phyloP scores from a whole-genome alignment of 1,139 yeast genomes.

The Pichia kudriavzevii region DNA sequence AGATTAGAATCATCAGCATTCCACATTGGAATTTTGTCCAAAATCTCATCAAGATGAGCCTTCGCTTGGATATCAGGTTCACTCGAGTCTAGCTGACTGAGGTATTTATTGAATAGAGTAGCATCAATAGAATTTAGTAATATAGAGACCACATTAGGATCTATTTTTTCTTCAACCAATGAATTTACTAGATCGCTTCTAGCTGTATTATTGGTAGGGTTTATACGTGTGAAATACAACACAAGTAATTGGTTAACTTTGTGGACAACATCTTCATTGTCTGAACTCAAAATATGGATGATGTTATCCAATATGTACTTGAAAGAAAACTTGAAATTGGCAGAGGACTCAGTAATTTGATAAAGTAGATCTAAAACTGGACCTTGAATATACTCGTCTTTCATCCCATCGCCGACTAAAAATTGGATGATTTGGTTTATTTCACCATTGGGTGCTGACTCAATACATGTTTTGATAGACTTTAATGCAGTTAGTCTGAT shows the following conservation, averaged over 20 bases:
- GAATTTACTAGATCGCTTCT: constrained; percentile 44
- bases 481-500: constrained; percentile 44
- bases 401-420: constrained; percentile 46
- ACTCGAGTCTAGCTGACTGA: constrained; percentile 5
- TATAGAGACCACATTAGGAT: constrained; percentile 25
- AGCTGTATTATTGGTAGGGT: constrained; percentile 33
- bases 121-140: constrained; percentile 32
- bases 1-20: constrained; percentile 23
- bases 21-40: constrained; percentile 18
- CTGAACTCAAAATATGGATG: constrained; percentile 33
- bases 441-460: constrained; percentile 43
- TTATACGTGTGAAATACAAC: constrained; percentile 32
- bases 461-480: constrained; percentile 62
- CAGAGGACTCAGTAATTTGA: constrained; percentile 32
- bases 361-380: constrained; percentile 36
- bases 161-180: constrained; percentile 36
- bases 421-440: constrained; percentile 36
- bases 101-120: constrained; percentile 18
- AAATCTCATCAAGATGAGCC: constrained; percentile 10
- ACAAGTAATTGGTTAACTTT: constrained; percentile 33
- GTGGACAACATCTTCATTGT: constrained; percentile 27
- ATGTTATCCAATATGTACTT: constrained; percentile 35
- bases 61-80: not conserved
- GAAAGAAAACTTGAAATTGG: constrained; percentile 33
- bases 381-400: constrained; percentile 35